Base-by-base conservation (phyloP, 495 filamentous ascomycete genomes). In the Aspergillus cavernicola region DNA sequence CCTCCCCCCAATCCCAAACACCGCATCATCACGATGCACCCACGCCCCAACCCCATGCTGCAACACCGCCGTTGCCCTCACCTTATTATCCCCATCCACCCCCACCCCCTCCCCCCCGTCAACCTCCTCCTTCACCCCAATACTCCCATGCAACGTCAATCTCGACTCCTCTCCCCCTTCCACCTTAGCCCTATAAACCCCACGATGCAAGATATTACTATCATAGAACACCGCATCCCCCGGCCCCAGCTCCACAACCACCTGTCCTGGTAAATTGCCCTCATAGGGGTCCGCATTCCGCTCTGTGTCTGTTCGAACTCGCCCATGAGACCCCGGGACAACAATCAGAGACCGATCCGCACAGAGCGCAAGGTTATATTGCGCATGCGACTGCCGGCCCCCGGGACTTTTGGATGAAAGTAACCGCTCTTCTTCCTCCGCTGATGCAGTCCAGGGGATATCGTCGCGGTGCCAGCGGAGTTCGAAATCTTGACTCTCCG, bases 201-300 rank as follows among this genome's bases (percentile, higher is more conserved):
- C 89, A 1, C 89, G 76, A 51, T 95, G 89, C 63, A 92, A 54
- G 46, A 95, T 92, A 69, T 95, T 92, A 55, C 89, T 92, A 68
- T 95, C 81, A 63, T 95, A 92, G 61, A 95, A 95, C 31, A 87
- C 85, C 7, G 85, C 76, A 65, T 92, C 89, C 0, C 89, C 89
- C 0, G 87, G 73, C 58, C 81, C 67, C 56, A 92, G 63, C 64
- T 67, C 52, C 24, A 92, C 89, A 15, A 78, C 67, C 23, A 84
- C 55, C 70, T 87, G 80, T 3, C 74, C 82, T 11, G 84, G 82
- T 63, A 92, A 53, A 0, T 67, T 48, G 0, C 62, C 52, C 57
- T 81, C 85, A 52, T 78, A 83, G 0, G 82, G 80, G 19, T 68
- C 80, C 7, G 85, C 86, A 7, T 55, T 68, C 1, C 87, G 67